Evolutionary conservation across 306 rosid species (phyloP), one percentile per base, ranked within the genome.

Genomic region (Elaeagnus macrophylla): DNA sequence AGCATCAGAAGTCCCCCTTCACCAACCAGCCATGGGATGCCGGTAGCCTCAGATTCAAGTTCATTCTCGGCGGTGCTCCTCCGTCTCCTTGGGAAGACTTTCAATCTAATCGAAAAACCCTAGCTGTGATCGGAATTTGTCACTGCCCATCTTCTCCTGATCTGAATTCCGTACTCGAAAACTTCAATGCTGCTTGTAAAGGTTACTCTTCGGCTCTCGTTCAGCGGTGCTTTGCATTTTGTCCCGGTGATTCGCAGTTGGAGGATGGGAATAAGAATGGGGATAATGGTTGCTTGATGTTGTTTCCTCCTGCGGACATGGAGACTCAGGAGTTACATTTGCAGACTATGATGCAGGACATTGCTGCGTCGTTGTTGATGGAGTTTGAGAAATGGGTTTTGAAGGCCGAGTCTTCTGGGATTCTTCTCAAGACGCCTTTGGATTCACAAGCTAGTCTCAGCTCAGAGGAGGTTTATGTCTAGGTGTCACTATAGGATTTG

Each of bases 391-490:
- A 91, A 39, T 91, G 99, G 99, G 99, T 84, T 67, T 95, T 91
- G 69, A 78, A 87, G 72, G 96, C 94, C 0, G 99, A 91, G 73
- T 83, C 96, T 60, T 80, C 99, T 14, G 99, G 99, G 73, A 82
- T 96, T 64, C 80, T 87, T 66, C 88, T 91, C 61, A 91, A 91
- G 84, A 91, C 96, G 42, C 99, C 99, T 3, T 71, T 91, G 68
- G 99, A 91, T 81, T 91, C 96, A 64, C 99, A 91, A 82, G 94
- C 99, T 40, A 87, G 95, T 91, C 96, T 91, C 85, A 87, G 88
- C 87, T 91, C 99, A 84, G 99, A 91, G 96, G 96, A 91, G 99
- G 96, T 91, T 84, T 89, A 91, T 82, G 81, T 91, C 83, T 91
- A 87, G 99, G 99, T 87, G 89, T 91, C 85, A 25, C 84, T 78